A percentile compares a stretch with the other conserved stretches of the same genome.
These are phyloP conservation scores for Starmerella scarabaei DNA, from an alignment of 805 yeast species.

Conservation along the genomic window DNA sequence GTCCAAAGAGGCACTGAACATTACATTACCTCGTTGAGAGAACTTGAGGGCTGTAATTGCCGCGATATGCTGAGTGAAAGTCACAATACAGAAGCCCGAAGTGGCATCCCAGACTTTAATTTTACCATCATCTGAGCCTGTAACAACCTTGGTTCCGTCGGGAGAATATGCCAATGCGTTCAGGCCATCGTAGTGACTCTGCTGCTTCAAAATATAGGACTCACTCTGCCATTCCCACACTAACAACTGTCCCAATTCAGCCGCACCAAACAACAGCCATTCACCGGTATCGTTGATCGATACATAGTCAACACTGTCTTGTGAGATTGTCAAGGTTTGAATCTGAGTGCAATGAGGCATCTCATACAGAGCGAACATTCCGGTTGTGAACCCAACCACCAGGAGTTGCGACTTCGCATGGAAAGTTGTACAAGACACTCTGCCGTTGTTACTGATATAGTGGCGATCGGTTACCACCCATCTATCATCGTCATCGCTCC, in stretches of 20 bases:
- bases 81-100: conserved; percentile 84
- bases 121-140: conserved; percentile 94
- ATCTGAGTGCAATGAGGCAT: conserved; percentile 35
- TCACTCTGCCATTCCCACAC: conserved; percentile 99
- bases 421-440: conserved; percentile 70
- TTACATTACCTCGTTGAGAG: conserved; percentile 78
- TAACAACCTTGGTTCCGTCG: conserved; percentile 82
- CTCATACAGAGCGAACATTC: conserved; percentile 85
- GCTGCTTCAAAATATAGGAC: conserved; percentile 86
- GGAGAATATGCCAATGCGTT: conserved; percentile 81
- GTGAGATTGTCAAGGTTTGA: conserved; percentile 86
- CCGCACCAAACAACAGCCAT: conserved; percentile 93
- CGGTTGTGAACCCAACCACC: conserved; percentile 80
- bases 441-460: conserved; percentile 55
- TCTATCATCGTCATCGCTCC: conserved; percentile 32
- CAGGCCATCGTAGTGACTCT: conserved; percentile 89
- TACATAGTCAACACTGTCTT: conserved; percentile 73
- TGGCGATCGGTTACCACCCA: conserved; percentile 80
- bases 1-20: conserved; percentile 84
- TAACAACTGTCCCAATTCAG: conserved; percentile 77
- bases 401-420: conserved; percentile 58
- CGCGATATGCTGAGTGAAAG: conserved; percentile 81
- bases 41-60: conserved; percentile 80
- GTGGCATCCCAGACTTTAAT: conserved; percentile 91
- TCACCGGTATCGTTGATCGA: conserved; percentile 74